A percentile compares a stretch with the other conserved stretches of the same genome.
Conservation (phyloP, 768 basidiomycete genomes). For the Solioccasus polychromus region DNA sequence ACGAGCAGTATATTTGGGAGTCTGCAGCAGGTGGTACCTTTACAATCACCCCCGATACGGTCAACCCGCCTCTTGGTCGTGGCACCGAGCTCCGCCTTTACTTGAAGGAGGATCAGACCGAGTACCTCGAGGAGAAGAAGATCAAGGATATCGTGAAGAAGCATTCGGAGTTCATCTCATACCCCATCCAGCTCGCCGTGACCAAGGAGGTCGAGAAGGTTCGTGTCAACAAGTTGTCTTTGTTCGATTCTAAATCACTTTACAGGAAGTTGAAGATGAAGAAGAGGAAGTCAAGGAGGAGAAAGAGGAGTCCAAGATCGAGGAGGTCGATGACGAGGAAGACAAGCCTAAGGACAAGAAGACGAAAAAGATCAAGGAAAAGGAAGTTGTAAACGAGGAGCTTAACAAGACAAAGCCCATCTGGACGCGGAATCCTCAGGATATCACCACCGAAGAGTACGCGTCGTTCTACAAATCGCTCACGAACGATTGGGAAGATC, state of each 20-base stretch:
- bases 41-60: constrained; percentile 92
- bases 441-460: constrained; percentile 93
- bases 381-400: constrained; percentile 87
- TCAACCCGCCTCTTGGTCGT: constrained; percentile 88
- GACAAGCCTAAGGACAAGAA: constrained; percentile 88
- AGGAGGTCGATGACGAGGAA: constrained; percentile 81
- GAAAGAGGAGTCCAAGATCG: constrained; percentile 73
- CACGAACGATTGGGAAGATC: constrained; percentile 99
- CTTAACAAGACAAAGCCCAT: constrained; percentile 99
- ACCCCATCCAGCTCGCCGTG: constrained; percentile 97
- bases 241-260: constrained; percentile 1
- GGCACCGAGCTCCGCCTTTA: constrained; percentile 89
- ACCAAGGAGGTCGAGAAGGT: constrained; percentile 99
- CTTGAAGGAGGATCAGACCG: constrained; percentile 98
- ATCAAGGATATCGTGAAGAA: constrained; percentile 99
- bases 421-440: constrained; percentile 97
- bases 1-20: constrained; percentile 99
- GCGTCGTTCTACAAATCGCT: constrained; percentile 98
- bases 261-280: constrained; percentile 83
- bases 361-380: constrained; percentile 92
- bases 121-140: constrained; percentile 99
- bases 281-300: constrained; percentile 74
- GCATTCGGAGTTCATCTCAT: constrained; percentile 99
- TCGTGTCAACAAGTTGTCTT: constrained; percentile 19
- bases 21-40: constrained; percentile 99